phyloP scores from a whole-genome alignment of 441 rosid genomes.

The Arabidopsis lyrata region DNA sequence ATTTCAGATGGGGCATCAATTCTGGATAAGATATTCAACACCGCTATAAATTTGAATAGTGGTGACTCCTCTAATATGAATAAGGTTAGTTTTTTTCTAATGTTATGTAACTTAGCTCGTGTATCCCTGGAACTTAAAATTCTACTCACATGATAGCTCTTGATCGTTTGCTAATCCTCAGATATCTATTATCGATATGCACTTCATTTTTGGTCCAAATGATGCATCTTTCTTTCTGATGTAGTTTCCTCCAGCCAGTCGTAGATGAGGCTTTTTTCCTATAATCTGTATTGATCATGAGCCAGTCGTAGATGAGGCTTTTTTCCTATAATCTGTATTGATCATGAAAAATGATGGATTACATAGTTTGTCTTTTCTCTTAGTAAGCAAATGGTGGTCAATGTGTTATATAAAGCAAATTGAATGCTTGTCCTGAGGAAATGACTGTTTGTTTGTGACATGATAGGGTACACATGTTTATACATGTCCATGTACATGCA shows the following conservation, averaged over 20 bases:
- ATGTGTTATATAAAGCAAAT: conserved; percentile 19
- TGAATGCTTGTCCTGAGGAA: conserved; percentile 7
- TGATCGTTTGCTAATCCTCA: conserved; percentile 12
- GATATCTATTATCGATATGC: background rate
- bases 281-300: conserved; percentile 3
- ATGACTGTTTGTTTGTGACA: conserved; percentile 20
- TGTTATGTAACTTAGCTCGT: conserved; percentile 12
- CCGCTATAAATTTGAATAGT: conserved; percentile 60
- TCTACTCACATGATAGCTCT: conserved; percentile 13
- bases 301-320: conserved; percentile 8
- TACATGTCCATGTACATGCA: conserved; percentile 12
- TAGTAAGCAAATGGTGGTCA: conserved; percentile 15
- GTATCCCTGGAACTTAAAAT: conserved; percentile 7
- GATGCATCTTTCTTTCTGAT: conserved; percentile 17
- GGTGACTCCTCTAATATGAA: conserved; percentile 53
- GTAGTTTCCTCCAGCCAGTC: conserved; percentile 5
- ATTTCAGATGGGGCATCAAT: conserved; percentile 65
- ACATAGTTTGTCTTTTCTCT: conserved; percentile 14
- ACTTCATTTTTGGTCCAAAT: background rate
- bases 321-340: conserved; percentile 7
- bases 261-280: conserved; percentile 3
- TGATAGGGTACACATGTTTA: conserved; percentile 24
- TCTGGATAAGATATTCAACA: conserved; percentile 81
- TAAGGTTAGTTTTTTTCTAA: conserved; percentile 57
- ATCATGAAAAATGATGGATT: conserved; percentile 15